A percentile compares a stretch with the other conserved stretches of the same genome.
Evolutionary conservation across 306 rosid genomes (phyloP).

Genomic region (Glycine latifolia): DNA sequence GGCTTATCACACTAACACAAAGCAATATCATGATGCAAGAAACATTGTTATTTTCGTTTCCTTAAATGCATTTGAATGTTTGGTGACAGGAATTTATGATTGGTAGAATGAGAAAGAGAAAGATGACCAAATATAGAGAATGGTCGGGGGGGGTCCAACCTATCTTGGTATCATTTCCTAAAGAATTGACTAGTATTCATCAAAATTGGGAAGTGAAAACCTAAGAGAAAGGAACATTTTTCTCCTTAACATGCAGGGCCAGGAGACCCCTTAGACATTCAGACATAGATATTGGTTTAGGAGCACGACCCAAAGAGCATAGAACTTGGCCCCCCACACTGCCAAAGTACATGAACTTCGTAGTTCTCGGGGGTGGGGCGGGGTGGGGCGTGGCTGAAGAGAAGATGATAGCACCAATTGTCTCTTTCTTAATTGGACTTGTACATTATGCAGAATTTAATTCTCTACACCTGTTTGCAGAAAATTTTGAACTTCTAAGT

Average conservation of each 20-base stretch:
- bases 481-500: slow-evolving; percentile 34
- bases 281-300: slow-evolving; percentile 18
- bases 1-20: neutral
- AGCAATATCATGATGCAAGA: neutral
- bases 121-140: slow-evolving; percentile 19
- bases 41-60: neutral
- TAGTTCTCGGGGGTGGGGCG: slow-evolving; percentile 31
- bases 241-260: slow-evolving; percentile 22
- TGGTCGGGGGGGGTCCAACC: slow-evolving; percentile 47
- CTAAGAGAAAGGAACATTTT: slow-evolving; percentile 41
- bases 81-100: slow-evolving; percentile 46
- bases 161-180: slow-evolving; percentile 29
- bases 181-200: slow-evolving; percentile 37
- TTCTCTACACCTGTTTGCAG: slow-evolving; percentile 38
- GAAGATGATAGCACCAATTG: slow-evolving; percentile 37
- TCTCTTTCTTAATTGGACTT: slow-evolving; percentile 39
- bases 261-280: slow-evolving; percentile 45
- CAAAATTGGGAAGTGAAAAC: slow-evolving; percentile 41
- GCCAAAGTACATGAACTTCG: slow-evolving; percentile 21
- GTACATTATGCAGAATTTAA: slow-evolving; percentile 44
- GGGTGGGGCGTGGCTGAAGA: slow-evolving; percentile 3
- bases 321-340: slow-evolving; percentile 39
- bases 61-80: slow-evolving; percentile 6
- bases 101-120: slow-evolving; percentile 36
- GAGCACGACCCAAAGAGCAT: neutral